phyloP scores from a whole-genome alignment of 1,139 yeast species.

The Magnusiomyces suaveolens region DNA sequence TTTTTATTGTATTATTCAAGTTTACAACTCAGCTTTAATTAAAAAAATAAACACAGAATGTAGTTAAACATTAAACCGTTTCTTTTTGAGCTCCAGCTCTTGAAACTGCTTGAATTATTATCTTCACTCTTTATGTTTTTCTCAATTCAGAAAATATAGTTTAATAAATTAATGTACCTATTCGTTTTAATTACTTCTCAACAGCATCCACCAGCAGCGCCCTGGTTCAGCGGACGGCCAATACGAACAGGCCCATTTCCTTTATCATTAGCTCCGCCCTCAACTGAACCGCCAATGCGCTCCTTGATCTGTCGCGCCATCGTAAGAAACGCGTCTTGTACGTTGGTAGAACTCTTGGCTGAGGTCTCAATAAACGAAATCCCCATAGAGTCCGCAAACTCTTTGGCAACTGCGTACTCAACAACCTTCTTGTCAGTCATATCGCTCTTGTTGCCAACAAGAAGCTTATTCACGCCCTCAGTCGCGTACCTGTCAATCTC shows the following conservation, averaged over 20 bases:
- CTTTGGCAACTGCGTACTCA: conserved; percentile 93
- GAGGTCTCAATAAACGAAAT: conserved; percentile 95
- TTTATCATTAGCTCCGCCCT: conserved; percentile 46
- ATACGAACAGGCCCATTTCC: conserved; percentile 66
- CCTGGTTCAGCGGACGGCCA: conserved; percentile 74
- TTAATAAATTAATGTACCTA: too few species aligned
- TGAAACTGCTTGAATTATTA: too few species aligned
- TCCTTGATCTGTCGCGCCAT: conserved; percentile 99
- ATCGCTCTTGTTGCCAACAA: conserved; percentile 96
- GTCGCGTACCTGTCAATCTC: conserved; percentile 98
- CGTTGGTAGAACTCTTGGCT: conserved; percentile 90
- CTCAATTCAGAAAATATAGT: too few species aligned
- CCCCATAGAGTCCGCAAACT: conserved; percentile 92
- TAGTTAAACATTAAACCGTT: too few species aligned
- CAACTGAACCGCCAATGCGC: conserved; percentile 68
- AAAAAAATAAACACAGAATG: too few species aligned
- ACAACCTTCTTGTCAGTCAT: conserved; percentile 89
- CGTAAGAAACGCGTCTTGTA: conserved; percentile 95
- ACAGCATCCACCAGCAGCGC: conserved; percentile 70
- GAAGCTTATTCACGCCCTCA: conserved; percentile 89
- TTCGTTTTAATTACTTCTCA: too few species aligned
- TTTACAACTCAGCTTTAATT: too few species aligned
- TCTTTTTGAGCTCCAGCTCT: too few species aligned
- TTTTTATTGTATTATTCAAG: too few species aligned
- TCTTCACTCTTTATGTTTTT: too few species aligned